Base-by-base conservation (phyloP, 2,329 filamentous ascomycete genomes). In the Hysterium pulicare region DNA sequence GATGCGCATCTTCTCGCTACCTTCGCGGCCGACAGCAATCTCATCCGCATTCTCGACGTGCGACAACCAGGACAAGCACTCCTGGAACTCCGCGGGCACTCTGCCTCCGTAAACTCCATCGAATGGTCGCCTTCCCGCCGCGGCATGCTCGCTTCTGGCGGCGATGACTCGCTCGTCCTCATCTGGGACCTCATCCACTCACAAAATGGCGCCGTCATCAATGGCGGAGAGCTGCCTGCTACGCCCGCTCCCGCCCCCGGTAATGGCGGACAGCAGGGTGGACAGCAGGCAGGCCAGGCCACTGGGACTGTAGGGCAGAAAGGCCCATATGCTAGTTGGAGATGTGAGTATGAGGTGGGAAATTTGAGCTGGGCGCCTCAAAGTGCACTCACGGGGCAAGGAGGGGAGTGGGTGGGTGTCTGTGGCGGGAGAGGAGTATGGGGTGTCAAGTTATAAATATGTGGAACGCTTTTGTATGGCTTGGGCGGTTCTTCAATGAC, bases 1-100 rank as follows among this genome's bases (percentile, higher is more conserved):
- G 93, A 98, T 66, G 86, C 89, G 5, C 90, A 98, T 64, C 82
- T 98, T 24, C 81, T 98, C 26, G 91, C 91, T n/a, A 98, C 93
- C 0, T 97, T 98, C 66, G 91, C 93, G 15, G 85, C 90, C 60
- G 93, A 97, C 63, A 95, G 88, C 3, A 90, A 85, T 57, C 74
- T 95, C 24, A 90, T 98, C 61, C 88, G 93, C 36, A 95, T 98
- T 41, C 82, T 98, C 22, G 93, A 98, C 59, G 91, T 97, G 3
- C 85, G 93, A 37, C 93, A 98, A 69, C 93, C 93, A 0, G 93
- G 93, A 5, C 93, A 96, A 68, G 93, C 93, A 2, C 78, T 98
- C 4, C 80, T 98, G 20, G 93, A 98, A 65, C 82, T 98, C 28
- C 87, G 87, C 36, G 93, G 93, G 17, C 91, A 98, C 62, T 81